Evolutionary conservation across 1,139 yeast species (phyloP).

Genomic region (Debaryomyces coudertii): DNA sequence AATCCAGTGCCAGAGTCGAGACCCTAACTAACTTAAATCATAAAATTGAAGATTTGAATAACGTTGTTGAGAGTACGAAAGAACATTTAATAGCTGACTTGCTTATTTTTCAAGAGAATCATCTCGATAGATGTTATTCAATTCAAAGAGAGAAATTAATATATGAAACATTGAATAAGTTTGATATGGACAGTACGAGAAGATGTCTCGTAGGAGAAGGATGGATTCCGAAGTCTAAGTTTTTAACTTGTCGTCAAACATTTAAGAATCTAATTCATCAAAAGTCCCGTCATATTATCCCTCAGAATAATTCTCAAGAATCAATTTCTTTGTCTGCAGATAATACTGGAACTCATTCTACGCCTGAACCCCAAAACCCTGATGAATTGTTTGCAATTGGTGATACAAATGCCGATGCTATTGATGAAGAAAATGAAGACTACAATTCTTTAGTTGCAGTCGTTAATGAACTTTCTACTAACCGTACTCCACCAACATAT

Average conservation of each 20-base stretch:
- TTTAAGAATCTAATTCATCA: slow-evolving; percentile 30
- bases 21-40: slow-evolving; percentile 65
- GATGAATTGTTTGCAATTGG: slow-evolving; percentile 60
- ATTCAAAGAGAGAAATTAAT: slow-evolving; percentile 74
- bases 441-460: slow-evolving; percentile 50
- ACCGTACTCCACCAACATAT: slow-evolving; percentile 89
- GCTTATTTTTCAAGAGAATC: slow-evolving; percentile 61
- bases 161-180: slow-evolving; percentile 74
- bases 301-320: slow-evolving; percentile 23
- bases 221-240: slow-evolving; percentile 70
- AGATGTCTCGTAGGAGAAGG: slow-evolving; percentile 96
- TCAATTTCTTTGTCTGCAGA: slow-evolving; percentile 25
- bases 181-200: slow-evolving; percentile 83
- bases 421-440: slow-evolving; percentile 31
- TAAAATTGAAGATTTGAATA: slow-evolving; percentile 46
- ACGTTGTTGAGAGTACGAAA: slow-evolving; percentile 71
- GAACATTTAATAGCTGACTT: slow-evolving; percentile 75
- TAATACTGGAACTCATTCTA: slow-evolving; percentile 4
- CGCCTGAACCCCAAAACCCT: slow-evolving; percentile 11
- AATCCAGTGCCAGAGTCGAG: slow-evolving; percentile 48
- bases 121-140: slow-evolving; percentile 40
- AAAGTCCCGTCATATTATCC: slow-evolving; percentile 21
- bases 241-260: slow-evolving; percentile 27
- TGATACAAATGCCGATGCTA: slow-evolving; percentile 24
- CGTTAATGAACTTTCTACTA: slow-evolving; percentile 78